Evolutionary conservation across 306 rosid species (phyloP).

Genomic region (Ormosia emarginata): DNA sequence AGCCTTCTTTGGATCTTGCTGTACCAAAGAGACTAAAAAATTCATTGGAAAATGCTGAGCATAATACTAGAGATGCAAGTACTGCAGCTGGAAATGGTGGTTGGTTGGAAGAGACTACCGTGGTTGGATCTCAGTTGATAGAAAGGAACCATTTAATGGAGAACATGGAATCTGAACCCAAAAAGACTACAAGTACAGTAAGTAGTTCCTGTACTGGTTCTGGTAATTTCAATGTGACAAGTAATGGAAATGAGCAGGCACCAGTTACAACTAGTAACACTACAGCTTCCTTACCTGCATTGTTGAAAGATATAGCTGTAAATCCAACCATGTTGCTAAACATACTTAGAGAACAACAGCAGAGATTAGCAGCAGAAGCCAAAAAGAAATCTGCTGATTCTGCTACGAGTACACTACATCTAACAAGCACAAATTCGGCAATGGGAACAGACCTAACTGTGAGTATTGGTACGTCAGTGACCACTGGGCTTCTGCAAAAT

Average conservation of each 20-base stretch:
- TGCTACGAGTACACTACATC: slow-evolving; percentile 19
- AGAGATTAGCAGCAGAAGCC: slow-evolving; percentile 53
- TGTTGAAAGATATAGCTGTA: slow-evolving; percentile 65
- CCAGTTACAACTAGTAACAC: slow-evolving; percentile 26
- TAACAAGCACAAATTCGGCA: slow-evolving; percentile 30
- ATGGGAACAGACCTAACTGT: slow-evolving; percentile 46
- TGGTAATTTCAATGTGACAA: slow-evolving; percentile 27
- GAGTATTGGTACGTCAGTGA: slow-evolving; percentile 41
- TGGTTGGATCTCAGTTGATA: slow-evolving; percentile 42
- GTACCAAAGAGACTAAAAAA: slow-evolving; percentile 60
- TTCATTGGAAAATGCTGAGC: slow-evolving; percentile 39
- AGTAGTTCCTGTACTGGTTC: slow-evolving; percentile 31
- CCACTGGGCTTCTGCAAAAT: slow-evolving; percentile 50
- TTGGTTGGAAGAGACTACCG: slow-evolving; percentile 61
- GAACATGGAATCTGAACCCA: slow-evolving; percentile 42
- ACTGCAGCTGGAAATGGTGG: slow-evolving; percentile 54
- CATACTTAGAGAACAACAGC: slow-evolving; percentile 59
- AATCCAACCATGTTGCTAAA: slow-evolving; percentile 73
- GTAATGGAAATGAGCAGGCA: slow-evolving; percentile 47
- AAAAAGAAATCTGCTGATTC: slow-evolving; percentile 49
- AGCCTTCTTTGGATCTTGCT: slow-evolving; percentile 51
- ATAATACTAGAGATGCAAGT: slow-evolving; percentile 38
- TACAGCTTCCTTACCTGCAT: slow-evolving; percentile 49
- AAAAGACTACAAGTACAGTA: slow-evolving; percentile 24
- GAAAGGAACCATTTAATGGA: slow-evolving; percentile 48